phyloP scores from a whole-genome alignment of 805 yeast species.

The Vanderwaltozyma yarrowii region DNA sequence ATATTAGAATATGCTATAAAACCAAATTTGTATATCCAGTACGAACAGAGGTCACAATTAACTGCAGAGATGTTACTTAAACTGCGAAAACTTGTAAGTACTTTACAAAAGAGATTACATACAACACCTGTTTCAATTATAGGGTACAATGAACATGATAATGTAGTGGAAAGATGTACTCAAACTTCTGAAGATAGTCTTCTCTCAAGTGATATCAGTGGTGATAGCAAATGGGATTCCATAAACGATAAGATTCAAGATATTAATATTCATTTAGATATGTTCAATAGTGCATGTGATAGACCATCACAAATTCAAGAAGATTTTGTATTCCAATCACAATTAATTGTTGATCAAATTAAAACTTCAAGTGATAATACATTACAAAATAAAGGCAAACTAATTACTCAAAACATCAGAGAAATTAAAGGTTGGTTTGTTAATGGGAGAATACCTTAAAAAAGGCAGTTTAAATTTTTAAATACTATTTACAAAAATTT shows the following conservation, averaged over 20 bases:
- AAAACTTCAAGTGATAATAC: background rate
- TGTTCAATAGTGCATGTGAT: slow-evolving; percentile 14
- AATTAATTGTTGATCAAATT: slow-evolving; percentile 16
- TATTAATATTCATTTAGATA: slow-evolving; percentile 24
- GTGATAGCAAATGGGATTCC: slow-evolving; percentile 7
- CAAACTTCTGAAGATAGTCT: slow-evolving; percentile 14
- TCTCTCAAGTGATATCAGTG: slow-evolving; percentile 3
- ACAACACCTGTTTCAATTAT: slow-evolving; percentile 34
- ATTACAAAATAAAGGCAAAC: background rate
- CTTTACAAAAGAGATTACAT: slow-evolving; percentile 18
- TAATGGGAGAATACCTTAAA: slow-evolving; percentile 27
- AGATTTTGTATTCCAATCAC: slow-evolving; percentile 24
- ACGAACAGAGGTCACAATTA: slow-evolving; percentile 31
- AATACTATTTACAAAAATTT: background rate
- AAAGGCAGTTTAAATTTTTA: background rate
- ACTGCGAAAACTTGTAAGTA: slow-evolving; percentile 22
- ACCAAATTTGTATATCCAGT: slow-evolving; percentile 33
- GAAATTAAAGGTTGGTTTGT: slow-evolving; percentile 34
- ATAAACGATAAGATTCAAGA: slow-evolving; percentile 22
- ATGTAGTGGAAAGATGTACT: slow-evolving; percentile 23
- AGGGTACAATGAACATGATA: slow-evolving; percentile 31
- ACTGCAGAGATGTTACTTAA: slow-evolving; percentile 21
- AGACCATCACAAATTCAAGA: slow-evolving; percentile 13
- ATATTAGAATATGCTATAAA: slow-evolving; percentile 22
- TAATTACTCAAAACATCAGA: slow-evolving; percentile 14